Evolutionary conservation across 345 rosid species (phyloP), one percentile per base, ranked within the genome.

Genomic region (Anacardium occidentale): DNA sequence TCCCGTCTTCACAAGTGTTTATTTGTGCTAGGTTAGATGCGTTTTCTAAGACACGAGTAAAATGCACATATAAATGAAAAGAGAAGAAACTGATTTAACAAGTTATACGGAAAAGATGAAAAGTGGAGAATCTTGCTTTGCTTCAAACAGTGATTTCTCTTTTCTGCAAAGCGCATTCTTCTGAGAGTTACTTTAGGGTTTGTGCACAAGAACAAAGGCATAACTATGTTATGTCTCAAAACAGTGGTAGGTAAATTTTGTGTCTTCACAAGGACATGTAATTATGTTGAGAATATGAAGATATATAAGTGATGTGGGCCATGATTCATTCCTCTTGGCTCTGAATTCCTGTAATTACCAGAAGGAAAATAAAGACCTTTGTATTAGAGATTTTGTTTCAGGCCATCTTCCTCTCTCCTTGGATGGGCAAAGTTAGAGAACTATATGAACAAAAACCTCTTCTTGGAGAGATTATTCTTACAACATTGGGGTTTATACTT

Each of bases 301-400:
- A 89, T 68, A 85, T 85, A 67, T 82, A 82, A 65, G 91, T 89
- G 69, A 81, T 87, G 91, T 87, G 91, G 91, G 80, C 84, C 59
- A 78, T 89, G 76, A 50, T 89, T 74, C 90, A 87, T 32, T 88
- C 86, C 72, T 86, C 87, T 69, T 68, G 55, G 37, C 64, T 84
- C 29, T 74, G 65, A 61, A 34, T 51, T 26, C 20, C 50, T 37
- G 53, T 25, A 61, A 18, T n/a, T 70, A 71, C 64, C 51, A 70
- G 75, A 47, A 79, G 74, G 11, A 73, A 42, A 26, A 72, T n/a
- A 70, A 47, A 76, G 62, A 60, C 17, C 74, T 17, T 73, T 18
- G 2, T 68, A 32, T 25, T 75, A 80, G 80, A 80, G 72, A 57
- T 62, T 73, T 34, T 86, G 86, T 68, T 80, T 72, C 47, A 82